These are phyloP conservation scores for Davidsoniella neocaledoniae DNA, from an alignment of 2,329 filamentous ascomycete species.

Conservation along the genomic window DNA sequence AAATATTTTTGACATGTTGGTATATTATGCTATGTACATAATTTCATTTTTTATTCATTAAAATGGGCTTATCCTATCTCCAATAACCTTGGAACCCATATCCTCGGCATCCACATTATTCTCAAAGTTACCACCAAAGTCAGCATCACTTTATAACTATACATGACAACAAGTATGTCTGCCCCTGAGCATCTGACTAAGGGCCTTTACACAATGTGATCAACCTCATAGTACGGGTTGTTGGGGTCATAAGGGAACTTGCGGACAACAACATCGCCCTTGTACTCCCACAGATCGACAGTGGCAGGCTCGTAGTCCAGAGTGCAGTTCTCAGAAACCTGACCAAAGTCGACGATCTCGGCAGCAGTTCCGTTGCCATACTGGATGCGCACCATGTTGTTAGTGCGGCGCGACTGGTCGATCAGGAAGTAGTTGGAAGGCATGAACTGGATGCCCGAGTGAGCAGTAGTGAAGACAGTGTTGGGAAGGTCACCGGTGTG, in stretches of 20 bases:
- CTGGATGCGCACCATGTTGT: constrained; percentile 22
- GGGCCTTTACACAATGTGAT: constrained; percentile 9
- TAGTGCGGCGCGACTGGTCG: constrained; percentile 17
- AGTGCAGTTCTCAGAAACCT: constrained; percentile 18
- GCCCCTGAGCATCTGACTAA: not conserved
- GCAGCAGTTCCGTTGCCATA: constrained; percentile 20
- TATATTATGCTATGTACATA: too few relatives aligned
- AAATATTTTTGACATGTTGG: too few relatives aligned
- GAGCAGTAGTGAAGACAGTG: constrained; percentile 20
- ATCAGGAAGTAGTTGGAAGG: constrained; percentile 18
- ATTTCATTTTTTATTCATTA: too few relatives aligned
- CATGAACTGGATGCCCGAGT: constrained; percentile 20
- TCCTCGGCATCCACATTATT: not conserved
- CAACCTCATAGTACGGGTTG: constrained; percentile 12
- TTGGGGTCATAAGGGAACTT: constrained; percentile 14
- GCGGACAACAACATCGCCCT: constrained; percentile 15
- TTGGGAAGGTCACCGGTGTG: constrained; percentile 24
- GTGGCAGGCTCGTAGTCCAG: constrained; percentile 17
- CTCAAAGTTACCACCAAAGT: not conserved
- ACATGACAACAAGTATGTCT: not conserved
- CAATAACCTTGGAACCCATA: too few relatives aligned
- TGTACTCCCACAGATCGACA: constrained; percentile 19
- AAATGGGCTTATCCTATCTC: too few relatives aligned
- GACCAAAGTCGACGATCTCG: constrained; percentile 20
- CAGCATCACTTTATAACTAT: not conserved